Conservation (phyloP, 1,284 basidiomycete genomes). For the Phaffia rhodozyma region DNA sequence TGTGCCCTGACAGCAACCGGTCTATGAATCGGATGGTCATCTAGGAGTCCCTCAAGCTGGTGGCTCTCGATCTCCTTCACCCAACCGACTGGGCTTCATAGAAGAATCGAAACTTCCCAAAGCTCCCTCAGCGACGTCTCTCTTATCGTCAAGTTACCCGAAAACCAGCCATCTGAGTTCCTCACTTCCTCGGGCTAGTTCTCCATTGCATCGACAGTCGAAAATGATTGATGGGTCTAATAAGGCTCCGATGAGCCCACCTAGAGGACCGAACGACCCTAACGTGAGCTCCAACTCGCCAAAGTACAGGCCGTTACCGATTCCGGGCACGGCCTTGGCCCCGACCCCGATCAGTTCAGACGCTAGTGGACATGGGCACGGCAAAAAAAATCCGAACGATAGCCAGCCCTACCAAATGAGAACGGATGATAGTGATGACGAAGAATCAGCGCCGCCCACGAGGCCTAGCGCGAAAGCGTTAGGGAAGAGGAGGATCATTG, state of each 20-base stretch:
- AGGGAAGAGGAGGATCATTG: slow-evolving; percentile 57
- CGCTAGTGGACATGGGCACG: not conserved
- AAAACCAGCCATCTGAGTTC: no score
- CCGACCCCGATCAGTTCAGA: not conserved
- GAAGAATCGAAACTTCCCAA: no score
- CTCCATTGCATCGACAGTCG: no score
- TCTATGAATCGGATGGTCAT: slow-evolving; percentile 1
- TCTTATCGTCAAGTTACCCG: no score
- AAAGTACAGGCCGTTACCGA: slow-evolving; percentile 5
- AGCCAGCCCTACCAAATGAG: not conserved
- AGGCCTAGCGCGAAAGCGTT: slow-evolving; percentile 57
- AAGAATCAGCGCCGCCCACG: not conserved
- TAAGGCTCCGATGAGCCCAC: not conserved
- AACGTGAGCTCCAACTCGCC: not conserved
- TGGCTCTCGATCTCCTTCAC: not conserved
- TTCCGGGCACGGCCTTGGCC: slow-evolving; percentile 2
- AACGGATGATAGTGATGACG: not conserved
- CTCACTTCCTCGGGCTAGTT: no score
- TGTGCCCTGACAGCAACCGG: not conserved
- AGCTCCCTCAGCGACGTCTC: no score
- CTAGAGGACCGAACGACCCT: slow-evolving; percentile 12
- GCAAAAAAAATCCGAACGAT: not conserved
- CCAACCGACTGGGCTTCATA: no score
- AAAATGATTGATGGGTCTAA: no score
- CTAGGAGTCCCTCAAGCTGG: not conserved